These are phyloP conservation scores for Ustilago hordei DNA, from an alignment of 1,284 basidiomycete species.

Conservation along the genomic window DNA sequence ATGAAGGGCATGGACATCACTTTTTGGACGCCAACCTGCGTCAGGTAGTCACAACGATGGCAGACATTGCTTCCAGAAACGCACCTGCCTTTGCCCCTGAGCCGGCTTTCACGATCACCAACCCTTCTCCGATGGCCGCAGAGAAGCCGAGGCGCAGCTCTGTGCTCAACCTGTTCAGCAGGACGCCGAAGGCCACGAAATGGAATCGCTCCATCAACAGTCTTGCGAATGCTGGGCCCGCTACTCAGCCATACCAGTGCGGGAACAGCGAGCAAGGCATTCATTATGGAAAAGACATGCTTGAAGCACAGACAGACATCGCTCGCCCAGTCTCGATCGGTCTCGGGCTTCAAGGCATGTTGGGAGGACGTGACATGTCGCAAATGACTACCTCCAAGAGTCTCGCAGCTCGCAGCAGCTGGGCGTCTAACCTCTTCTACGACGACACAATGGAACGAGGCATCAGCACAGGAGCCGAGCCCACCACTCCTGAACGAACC, in stretches of 20 bases:
- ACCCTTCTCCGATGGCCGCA: constrained; percentile 31
- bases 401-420: constrained; percentile 53
- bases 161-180: constrained; percentile 31
- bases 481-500: constrained; percentile 32
- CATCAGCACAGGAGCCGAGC: constrained; percentile 19
- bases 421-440: constrained; percentile 58
- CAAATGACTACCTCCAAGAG: constrained; percentile 46
- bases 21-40: constrained; percentile 11
- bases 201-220: constrained; percentile 31
- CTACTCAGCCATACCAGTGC: constrained; percentile 5
- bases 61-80: constrained; percentile 10
- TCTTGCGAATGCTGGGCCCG: constrained; percentile 8
- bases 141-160: constrained; percentile 39
- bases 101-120: constrained; percentile 35
- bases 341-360: constrained; percentile 45
- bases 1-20: constrained; percentile 23
- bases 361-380: constrained; percentile 34
- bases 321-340: constrained; percentile 35
- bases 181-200: constrained; percentile 12
- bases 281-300: background rate
- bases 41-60: constrained; percentile 23
- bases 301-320: constrained; percentile 3
- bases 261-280: constrained; percentile 7
- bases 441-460: constrained; percentile 41
- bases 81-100: constrained; percentile 10